Base-by-base conservation (phyloP, 495 filamentous ascomycete species). In the Hyphodiscus hymeniophilus region DNA sequence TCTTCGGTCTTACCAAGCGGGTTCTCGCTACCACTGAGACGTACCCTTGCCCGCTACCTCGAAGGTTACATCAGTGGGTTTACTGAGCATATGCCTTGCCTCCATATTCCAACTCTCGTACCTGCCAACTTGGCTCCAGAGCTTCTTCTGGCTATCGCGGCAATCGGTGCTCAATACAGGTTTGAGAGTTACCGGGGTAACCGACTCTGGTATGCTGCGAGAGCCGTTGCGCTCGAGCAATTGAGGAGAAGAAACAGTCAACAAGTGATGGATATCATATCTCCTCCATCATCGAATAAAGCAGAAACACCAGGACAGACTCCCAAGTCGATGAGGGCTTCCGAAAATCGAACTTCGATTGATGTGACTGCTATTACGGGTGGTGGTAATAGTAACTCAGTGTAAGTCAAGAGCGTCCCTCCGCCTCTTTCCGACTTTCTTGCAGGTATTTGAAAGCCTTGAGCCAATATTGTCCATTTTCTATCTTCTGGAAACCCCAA, bases 51-150 rank as follows among this genome's bases (percentile, higher is more conserved):
- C 11, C 64, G 81, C 39, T 85, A 80, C 43, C 56, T 85, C 35
- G 80, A 81, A 12, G 80, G 81, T 3, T 85, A 83, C 55, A 64
- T 85, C 8, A 80, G 67, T 38, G 80, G 81, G 0, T 84, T 80
- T 39, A 78, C 86, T 54, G 75, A 81, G 17, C 77, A 85, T 54
- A 75, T 85, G 17, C 83, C 82, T 0, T 77, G 85, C 34, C 62
- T 86, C 40, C 83, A 87, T 56, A 66, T 82, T 7, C 79, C 81
- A 0, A 85, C 81, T 0, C 58, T 85, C 22, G 60, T 69, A 20
- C 66, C 75, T 0, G 70, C 74, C 12, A 66, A 74, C 0, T 65
- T 74, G 35, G 70, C 77, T 3, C 65, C 78, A 5, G 79, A 82
- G 48, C 61, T 85, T 11, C 58, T 85, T 15, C 61, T 85, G n/a